These are phyloP conservation scores for Aspergillus thermomutatus DNA, from an alignment of 2,329 filamentous ascomycete species.

Conservation along the genomic window DNA sequence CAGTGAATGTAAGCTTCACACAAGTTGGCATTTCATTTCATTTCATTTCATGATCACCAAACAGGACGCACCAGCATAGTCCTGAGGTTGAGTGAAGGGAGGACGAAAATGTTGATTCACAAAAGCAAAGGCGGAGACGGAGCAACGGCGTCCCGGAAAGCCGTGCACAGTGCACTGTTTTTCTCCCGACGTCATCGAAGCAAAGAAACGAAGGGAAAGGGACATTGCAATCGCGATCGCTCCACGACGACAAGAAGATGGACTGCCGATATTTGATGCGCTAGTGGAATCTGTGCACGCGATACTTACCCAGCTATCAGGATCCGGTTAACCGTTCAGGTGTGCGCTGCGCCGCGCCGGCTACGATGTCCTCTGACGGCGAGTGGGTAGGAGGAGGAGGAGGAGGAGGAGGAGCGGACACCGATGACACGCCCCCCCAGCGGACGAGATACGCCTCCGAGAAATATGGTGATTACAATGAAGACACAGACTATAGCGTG, in stretches of 20 bases:
- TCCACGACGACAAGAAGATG: not conserved
- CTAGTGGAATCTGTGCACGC: not conserved
- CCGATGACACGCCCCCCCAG: not conserved
- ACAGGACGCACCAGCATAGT: not conserved
- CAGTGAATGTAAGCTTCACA: too few relatives aligned
- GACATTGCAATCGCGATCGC: not conserved
- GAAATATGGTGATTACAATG: not conserved
- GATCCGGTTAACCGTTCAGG: not conserved
- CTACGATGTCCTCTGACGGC: not conserved
- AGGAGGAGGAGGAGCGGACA: not conserved
- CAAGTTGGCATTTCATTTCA: too few relatives aligned
- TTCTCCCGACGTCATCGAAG: not conserved
- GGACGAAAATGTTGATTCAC: too few relatives aligned
- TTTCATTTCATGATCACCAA: not conserved
- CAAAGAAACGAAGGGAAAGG: not conserved
- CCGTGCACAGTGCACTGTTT: not conserved
- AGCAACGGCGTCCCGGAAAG: not conserved
- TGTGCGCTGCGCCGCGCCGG: too few relatives aligned
- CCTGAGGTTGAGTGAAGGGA: too few relatives aligned
- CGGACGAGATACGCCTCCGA: not conserved
- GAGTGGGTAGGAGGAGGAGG: not conserved
- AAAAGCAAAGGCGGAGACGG: not conserved
- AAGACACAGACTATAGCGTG: constrained; percentile 25
- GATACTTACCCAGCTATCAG: not conserved
- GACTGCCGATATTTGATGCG: not conserved